These are phyloP conservation scores for Neodidymelliopsis sp. DNA, from an alignment of 2,329 filamentous ascomycete genomes.

Conservation along the genomic window DNA sequence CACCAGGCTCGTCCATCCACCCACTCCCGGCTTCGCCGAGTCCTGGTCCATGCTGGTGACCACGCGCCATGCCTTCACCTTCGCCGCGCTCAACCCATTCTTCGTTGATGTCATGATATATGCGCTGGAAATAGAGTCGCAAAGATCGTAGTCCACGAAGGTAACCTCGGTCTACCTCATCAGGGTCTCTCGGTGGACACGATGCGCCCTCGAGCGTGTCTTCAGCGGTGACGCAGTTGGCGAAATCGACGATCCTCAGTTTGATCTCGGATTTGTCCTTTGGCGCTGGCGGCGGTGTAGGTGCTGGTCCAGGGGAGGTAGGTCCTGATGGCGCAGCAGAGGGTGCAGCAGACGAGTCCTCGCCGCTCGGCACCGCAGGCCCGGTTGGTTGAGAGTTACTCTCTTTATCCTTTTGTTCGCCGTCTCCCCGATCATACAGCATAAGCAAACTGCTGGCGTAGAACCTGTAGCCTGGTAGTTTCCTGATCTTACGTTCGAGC, in stretches of 20 bases:
- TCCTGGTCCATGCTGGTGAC: slow-evolving; percentile 43
- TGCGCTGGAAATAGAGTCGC: slow-evolving; percentile 83
- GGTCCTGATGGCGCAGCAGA: slow-evolving; percentile 35
- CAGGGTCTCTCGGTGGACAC: slow-evolving; percentile 83
- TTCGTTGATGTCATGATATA: slow-evolving; percentile 76
- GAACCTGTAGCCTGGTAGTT: slow-evolving; percentile 85
- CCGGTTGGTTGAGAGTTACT: slow-evolving; percentile 19
- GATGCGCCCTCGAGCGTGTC: slow-evolving; percentile 67
- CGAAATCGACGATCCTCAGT: slow-evolving; percentile 98
- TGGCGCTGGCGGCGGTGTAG: slow-evolving; percentile 16
- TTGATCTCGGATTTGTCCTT: slow-evolving; percentile 67
- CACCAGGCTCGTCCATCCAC: slow-evolving; percentile 45
- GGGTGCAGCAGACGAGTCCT: slow-evolving; percentile 26
- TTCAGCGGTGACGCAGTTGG: slow-evolving; percentile 92
- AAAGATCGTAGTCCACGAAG: slow-evolving; percentile 82
- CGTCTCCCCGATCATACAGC: slow-evolving; percentile 88
- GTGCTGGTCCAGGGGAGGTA: slow-evolving; percentile 26
- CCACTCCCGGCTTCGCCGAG: slow-evolving; percentile 40
- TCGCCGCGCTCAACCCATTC: slow-evolving; percentile 55
- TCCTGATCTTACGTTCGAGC: slow-evolving; percentile 82
- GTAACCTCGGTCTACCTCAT: slow-evolving; percentile 87
- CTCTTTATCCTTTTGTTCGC: slow-evolving; percentile 55
- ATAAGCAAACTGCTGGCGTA: slow-evolving; percentile 95
- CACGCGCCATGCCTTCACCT: slow-evolving; percentile 48
- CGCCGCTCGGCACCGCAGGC: slow-evolving; percentile 23